Base-by-base conservation (phyloP, 2,329 filamentous ascomycete species). In the Hortaea werneckii region DNA sequence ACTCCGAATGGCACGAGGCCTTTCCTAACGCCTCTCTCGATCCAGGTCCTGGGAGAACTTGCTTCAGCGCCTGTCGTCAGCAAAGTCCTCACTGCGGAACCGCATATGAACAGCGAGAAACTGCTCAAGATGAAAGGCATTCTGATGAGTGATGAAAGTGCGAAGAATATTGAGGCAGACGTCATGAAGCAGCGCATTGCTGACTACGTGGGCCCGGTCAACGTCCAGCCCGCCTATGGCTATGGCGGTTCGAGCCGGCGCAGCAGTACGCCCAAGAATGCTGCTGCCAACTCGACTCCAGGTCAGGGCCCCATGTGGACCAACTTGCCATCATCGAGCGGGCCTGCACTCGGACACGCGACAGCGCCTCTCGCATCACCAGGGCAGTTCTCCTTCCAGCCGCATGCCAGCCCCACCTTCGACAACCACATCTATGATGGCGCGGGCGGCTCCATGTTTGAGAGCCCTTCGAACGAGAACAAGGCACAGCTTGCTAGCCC, bases 271-370 rank as follows among this genome's bases (percentile, higher is more conserved):
- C 39, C 39, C 37, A 30, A 20, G 5, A 44, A 37, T 29, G 28
- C 27, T 27, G 13, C 38, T 38, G 32, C 47, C 40, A 48, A 51
- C 2, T 54, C 54, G 11, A 50, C 50, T 7, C 60, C 52, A 37
- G 51, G 54, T n/a, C 55, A 61, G 26, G 55, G 54, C 7, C 51
- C 59, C 7, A 50, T 60, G 44, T 59, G 58, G 46, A 48, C 58
- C 7, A 55, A 53, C n/a, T 42, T 54, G 7, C 49, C 52, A 7
- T 20, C 47, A 6, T 43, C 45, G 28, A 52, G 49, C 12, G 34
- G 42, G 11, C 50, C 45, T 13, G 40, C 49, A 1, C 26, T 50
- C 3, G 29, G 48, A 10, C 53, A 55, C 26, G 9, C 32, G 32
- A 43, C 48, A 7, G 47, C 53, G 27, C 56, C 55, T 26, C 53